These are phyloP conservation scores for Shiraia sp. DNA, from an alignment of 2,329 filamentous ascomycete species.

Conservation along the genomic window DNA sequence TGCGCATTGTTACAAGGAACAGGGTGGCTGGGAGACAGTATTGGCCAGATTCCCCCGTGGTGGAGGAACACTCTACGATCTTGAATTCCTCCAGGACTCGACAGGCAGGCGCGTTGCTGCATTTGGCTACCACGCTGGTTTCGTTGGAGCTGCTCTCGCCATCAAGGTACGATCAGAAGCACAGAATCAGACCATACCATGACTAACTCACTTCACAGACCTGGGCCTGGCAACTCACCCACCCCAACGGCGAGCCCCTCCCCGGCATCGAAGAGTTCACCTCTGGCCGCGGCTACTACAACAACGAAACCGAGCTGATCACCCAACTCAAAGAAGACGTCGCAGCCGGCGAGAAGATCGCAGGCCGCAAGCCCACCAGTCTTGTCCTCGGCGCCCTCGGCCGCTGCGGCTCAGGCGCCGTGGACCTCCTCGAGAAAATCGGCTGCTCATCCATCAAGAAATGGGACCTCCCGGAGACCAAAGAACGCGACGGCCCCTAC, in stretches of 20 bases:
- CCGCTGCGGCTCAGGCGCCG: slow-evolving; percentile 82
- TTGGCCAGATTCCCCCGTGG: slow-evolving; percentile 79
- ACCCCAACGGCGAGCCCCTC: slow-evolving; percentile 68
- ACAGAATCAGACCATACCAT: neutral
- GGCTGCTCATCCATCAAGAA: slow-evolving; percentile 72
- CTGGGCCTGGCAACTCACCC: slow-evolving; percentile 80
- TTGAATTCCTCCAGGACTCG: slow-evolving; percentile 82
- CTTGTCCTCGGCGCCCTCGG: slow-evolving; percentile 81
- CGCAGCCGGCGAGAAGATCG: slow-evolving; percentile 66
- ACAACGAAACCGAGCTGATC: slow-evolving; percentile 75
- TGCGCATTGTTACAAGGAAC: slow-evolving; percentile 49
- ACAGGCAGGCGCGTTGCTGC: slow-evolving; percentile 71
- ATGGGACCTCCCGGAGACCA: slow-evolving; percentile 82
- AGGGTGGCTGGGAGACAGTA: slow-evolving; percentile 69
- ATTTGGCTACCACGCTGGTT: slow-evolving; percentile 62
- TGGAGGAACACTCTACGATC: slow-evolving; percentile 76
- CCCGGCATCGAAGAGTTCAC: slow-evolving; percentile 63
- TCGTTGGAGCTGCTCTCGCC: slow-evolving; percentile 52
- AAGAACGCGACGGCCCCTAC: slow-evolving; percentile 68
- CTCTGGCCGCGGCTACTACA: slow-evolving; percentile 60
- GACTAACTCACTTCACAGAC: slow-evolving; percentile 54
- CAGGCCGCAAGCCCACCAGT: slow-evolving; percentile 69
- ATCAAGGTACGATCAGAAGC: slow-evolving; percentile 36
- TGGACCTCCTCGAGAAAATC: slow-evolving; percentile 75
- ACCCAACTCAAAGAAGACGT: slow-evolving; percentile 73